phyloP scores from a whole-genome alignment of 768 basidiomycete genomes.

The Calocera viscosa region DNA sequence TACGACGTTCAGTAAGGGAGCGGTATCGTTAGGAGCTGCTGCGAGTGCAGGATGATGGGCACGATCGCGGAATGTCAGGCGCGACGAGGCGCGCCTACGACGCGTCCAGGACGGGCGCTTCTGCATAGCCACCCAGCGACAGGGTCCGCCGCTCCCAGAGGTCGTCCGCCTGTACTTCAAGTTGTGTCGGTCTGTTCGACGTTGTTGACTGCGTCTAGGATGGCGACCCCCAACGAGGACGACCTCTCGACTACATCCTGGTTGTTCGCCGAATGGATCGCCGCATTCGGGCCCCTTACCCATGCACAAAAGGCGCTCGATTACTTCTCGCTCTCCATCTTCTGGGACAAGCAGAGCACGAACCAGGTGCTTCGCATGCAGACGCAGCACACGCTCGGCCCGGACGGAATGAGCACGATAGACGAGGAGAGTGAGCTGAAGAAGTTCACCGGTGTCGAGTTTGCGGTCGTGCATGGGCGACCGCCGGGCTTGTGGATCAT shows the following conservation, averaged over 20 bases:
- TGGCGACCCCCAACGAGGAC: background rate
- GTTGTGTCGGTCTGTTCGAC: background rate
- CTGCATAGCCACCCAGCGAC: background rate
- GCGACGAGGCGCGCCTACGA: background rate
- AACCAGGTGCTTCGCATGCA: constrained; percentile 91
- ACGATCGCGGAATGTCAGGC: background rate
- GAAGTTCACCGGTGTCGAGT: constrained; percentile 79
- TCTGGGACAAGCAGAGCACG: constrained; percentile 88
- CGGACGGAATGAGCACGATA: constrained; percentile 35
- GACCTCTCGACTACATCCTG: constrained; percentile 16
- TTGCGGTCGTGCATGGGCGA: constrained; percentile 66
- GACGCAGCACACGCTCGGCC: constrained; percentile 70
- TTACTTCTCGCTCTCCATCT: constrained; percentile 83
- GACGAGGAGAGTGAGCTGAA: constrained; percentile 80
- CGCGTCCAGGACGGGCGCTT: constrained; percentile 3
- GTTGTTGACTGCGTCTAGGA: background rate
- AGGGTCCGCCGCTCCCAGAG: background rate
- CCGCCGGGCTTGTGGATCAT: constrained; percentile 78
- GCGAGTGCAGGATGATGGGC: background rate
- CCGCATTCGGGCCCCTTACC: constrained; percentile 47
- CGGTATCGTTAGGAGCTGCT: background rate
- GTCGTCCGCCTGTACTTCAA: background rate
- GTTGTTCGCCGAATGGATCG: constrained; percentile 20
- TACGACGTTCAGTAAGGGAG: background rate
- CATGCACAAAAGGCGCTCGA: constrained; percentile 63